A percentile compares a stretch with the other conserved stretches of the same genome.
phyloP scores from a whole-genome alignment of 495 filamentous ascomycete genomes.

The Aspergillus kassunensis region DNA sequence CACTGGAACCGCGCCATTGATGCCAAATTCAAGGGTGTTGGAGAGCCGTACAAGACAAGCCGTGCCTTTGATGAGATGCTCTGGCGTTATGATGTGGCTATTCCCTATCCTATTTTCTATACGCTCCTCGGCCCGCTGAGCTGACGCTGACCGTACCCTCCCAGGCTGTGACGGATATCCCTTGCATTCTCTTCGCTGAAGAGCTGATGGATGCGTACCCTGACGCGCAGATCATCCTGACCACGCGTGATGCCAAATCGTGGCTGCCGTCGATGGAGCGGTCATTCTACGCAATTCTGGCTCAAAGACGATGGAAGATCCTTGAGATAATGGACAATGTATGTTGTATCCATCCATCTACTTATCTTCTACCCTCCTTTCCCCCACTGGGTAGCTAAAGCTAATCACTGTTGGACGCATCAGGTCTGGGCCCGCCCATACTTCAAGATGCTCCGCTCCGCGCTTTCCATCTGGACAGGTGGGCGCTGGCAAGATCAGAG shows the following conservation, averaged over 20 bases:
- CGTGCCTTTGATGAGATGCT: slow-evolving; percentile 1
- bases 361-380: too few relatives aligned
- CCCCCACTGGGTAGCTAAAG: too few relatives aligned
- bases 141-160: neutral
- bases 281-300: neutral
- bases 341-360: neutral
- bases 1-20: neutral
- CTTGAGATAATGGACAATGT: neutral
- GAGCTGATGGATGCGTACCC: slow-evolving; percentile 13
- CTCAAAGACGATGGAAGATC: neutral
- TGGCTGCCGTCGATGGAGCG: neutral
- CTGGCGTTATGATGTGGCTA: slow-evolving; percentile 8
- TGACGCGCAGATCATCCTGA: slow-evolving; percentile 10
- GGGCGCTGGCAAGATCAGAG: neutral
- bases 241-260: neutral
- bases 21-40: neutral
- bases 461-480: neutral
- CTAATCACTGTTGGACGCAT: too few relatives aligned
- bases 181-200: slow-evolving; percentile 2
- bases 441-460: neutral
- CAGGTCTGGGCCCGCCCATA: neutral
- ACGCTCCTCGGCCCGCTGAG: too few relatives aligned
- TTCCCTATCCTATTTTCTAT: too few relatives aligned
- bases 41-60: neutral
- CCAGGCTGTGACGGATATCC: slow-evolving; percentile 7